Evolutionary conservation across 306 rosid species (phyloP).

Genomic region (Hippophae gyantsensis): DNA sequence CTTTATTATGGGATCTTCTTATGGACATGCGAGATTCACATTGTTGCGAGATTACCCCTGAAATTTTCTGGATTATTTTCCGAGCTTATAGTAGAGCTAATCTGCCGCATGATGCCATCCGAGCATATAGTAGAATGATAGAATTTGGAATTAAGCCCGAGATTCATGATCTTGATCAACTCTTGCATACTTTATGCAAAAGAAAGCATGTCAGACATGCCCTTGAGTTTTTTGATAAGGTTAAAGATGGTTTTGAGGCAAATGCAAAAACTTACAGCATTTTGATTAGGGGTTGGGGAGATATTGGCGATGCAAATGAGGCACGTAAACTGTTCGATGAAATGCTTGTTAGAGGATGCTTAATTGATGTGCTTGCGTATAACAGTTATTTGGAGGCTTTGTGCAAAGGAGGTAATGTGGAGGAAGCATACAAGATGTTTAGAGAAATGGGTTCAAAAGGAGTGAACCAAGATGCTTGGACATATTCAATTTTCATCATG

Average conservation of each 20-base stretch:
- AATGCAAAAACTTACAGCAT: constrained; percentile 56
- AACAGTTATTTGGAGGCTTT: constrained; percentile 56
- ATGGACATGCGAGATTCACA: constrained; percentile 45
- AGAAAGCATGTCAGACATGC: constrained; percentile 63
- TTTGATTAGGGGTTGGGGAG: constrained; percentile 78
- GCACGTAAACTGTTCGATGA: constrained; percentile 61
- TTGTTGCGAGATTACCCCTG: constrained; percentile 33
- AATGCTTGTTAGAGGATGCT: constrained; percentile 58
- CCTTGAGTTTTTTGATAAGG: constrained; percentile 56
- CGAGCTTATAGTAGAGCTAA: constrained; percentile 55
- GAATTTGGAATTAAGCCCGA: constrained; percentile 63
- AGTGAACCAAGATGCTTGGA: constrained; percentile 54
- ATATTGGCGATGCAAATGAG: constrained; percentile 40
- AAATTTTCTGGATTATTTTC: constrained; percentile 70
- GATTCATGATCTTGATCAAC: constrained; percentile 58
- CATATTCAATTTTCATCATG: constrained; percentile 65
- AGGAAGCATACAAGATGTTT: constrained; percentile 52
- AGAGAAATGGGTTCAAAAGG: constrained; percentile 39
- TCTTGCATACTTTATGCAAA: constrained; percentile 53
- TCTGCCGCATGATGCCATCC: constrained; percentile 68
- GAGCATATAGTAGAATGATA: constrained; percentile 63
- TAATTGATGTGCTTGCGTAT: constrained; percentile 58
- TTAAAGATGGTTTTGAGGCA: constrained; percentile 36
- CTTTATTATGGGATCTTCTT: constrained; percentile 84
- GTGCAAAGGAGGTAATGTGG: constrained; percentile 58